These are phyloP conservation scores for Carpinus viminea DNA, from an alignment of 306 rosid genomes.

Conservation along the genomic window DNA sequence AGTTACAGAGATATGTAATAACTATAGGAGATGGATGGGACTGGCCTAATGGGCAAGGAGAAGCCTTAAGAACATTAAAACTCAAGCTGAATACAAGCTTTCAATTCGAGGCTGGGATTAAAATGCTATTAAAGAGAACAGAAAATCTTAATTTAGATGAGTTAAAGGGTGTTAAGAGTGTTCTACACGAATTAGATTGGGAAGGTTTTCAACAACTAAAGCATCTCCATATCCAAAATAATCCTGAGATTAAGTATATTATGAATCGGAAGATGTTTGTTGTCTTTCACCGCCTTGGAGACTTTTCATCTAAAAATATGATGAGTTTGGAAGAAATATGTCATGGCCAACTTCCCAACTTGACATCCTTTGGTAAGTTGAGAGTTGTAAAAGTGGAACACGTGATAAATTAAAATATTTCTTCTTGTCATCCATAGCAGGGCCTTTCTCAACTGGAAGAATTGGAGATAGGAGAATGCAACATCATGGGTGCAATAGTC, in stretches of 20 bases:
- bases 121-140: not conserved
- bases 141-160: not conserved
- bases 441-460: too few species aligned
- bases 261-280: not conserved
- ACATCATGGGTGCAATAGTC: too few species aligned
- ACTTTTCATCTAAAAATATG: not conserved
- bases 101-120: not conserved
- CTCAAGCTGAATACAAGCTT: not conserved
- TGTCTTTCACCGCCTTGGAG: not conserved
- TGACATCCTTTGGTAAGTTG: too few species aligned
- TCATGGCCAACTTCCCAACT: too few species aligned
- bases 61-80: not conserved
- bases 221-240: slow-evolving; percentile 2
- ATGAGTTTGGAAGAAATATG: too few species aligned
- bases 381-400: too few species aligned
- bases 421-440: too few species aligned
- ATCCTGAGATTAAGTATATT: not conserved
- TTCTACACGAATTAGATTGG: not conserved
- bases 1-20: slow-evolving; percentile 5
- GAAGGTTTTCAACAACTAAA: not conserved
- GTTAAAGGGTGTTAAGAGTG: not conserved
- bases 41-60: not conserved
- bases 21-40: not conserved
- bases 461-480: too few species aligned
- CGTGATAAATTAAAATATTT: too few species aligned